Evolutionary conservation across 139 green algal genomes (phyloP).

Genomic region (Closterium sp.): DNA sequence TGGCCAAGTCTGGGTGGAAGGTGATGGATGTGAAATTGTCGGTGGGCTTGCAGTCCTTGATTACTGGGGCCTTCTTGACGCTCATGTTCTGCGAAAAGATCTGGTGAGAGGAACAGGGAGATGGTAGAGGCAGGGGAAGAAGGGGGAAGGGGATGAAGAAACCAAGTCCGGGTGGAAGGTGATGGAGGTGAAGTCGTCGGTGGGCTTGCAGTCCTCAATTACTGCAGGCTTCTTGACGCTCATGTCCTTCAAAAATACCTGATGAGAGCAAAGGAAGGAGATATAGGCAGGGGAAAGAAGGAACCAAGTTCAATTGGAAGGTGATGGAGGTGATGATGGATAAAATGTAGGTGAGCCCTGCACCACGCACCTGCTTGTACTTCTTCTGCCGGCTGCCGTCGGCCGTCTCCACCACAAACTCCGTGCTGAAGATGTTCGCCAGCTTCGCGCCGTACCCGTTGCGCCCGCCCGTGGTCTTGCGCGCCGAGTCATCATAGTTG

Average conservation of each 20-base stretch:
- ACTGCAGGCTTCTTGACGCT: constrained; percentile 54
- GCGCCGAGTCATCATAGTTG: constrained; percentile 97
- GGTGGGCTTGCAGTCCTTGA: too few species aligned
- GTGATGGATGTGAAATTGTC: constrained; percentile 97
- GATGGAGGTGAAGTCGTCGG: constrained; percentile 94
- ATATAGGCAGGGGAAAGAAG: too few species aligned
- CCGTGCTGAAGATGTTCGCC: constrained; percentile 97
- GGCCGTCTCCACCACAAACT: constrained; percentile 68
- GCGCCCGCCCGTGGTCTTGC: constrained; percentile 93
- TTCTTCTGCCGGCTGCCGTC: too few species aligned
- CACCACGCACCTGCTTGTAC: constrained; percentile 30
- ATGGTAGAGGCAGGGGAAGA: too few species aligned
- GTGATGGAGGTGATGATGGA: constrained; percentile 94
- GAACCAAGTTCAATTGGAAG: constrained; percentile 80
- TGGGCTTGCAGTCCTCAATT: constrained; percentile 81
- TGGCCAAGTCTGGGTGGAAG: constrained; percentile 93
- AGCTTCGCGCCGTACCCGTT: constrained; percentile 99
- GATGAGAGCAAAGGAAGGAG: too few species aligned
- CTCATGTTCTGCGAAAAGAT: constrained; percentile 68
- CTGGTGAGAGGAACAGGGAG: neutral
- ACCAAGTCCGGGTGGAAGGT: constrained; percentile 79
- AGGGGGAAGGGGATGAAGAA: too few species aligned
- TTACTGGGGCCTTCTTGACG: constrained; percentile 67
- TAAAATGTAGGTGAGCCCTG: constrained; percentile 85
- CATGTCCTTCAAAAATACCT: constrained; percentile 49